phyloP scores from a whole-genome alignment of 1,139 yeast genomes.

The Lodderomyces margitis region DNA sequence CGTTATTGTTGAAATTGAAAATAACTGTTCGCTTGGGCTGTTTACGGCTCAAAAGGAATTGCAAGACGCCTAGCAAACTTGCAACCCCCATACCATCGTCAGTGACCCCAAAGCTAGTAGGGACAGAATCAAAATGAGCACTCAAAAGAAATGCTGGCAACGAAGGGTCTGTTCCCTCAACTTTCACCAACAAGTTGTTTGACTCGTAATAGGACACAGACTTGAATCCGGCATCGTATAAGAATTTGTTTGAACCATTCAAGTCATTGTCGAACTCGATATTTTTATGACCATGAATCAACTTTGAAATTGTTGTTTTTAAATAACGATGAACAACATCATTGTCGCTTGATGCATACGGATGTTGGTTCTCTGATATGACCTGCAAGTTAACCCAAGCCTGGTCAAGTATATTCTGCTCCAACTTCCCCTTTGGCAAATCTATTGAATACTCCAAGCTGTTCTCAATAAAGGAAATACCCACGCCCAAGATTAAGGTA shows the following conservation, averaged over 20 bases:
- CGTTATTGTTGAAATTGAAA: constrained; percentile 86
- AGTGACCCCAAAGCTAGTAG: constrained; percentile 83
- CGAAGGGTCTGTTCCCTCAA: constrained; percentile 57
- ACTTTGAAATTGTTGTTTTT: constrained; percentile 36
- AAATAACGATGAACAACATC: constrained; percentile 74
- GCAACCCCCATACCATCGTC: constrained; percentile 96
- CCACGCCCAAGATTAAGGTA: constrained; percentile 35
- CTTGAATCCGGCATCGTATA: constrained; percentile 30
- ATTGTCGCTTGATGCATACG: constrained; percentile 75
- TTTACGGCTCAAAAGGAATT: constrained; percentile 42
- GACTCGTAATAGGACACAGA: constrained; percentile 69
- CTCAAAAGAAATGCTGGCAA: constrained; percentile 72
- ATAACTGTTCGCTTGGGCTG: constrained; percentile 71
- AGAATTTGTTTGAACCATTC: constrained; percentile 36
- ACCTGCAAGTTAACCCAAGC: constrained; percentile 69
- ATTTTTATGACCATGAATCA: constrained; percentile 28
- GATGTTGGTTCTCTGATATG: constrained; percentile 67
- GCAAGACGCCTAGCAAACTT: constrained; percentile 68
- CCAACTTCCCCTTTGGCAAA: constrained; percentile 40
- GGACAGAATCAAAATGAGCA: constrained; percentile 90
- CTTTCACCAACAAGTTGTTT: constrained; percentile 69
- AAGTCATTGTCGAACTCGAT: constrained; percentile 54
- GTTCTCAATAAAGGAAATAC: constrained; percentile 32
- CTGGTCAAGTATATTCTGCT: constrained; percentile 41
- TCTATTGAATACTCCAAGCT: constrained; percentile 35